Conservation (phyloP, 2,329 filamentous ascomycete genomes). For the Ceratocystis papillata region DNA sequence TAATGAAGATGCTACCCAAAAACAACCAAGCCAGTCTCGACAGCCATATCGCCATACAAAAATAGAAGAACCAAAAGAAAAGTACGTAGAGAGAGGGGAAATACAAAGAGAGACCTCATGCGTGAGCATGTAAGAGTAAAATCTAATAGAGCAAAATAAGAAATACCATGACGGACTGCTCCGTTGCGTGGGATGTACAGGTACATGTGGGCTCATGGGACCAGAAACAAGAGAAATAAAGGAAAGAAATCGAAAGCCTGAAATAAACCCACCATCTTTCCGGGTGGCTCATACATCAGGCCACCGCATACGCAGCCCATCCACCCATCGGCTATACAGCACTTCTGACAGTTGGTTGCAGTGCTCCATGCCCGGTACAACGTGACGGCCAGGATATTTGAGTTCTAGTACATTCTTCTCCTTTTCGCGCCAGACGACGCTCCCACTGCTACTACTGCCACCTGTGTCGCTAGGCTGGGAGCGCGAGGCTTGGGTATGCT, state of each 20-base stretch:
- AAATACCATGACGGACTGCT: not conserved
- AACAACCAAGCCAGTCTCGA: too few relatives aligned
- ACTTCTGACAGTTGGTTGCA: conserved; percentile 81
- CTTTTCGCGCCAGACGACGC: conserved; percentile 21
- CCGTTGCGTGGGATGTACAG: not conserved
- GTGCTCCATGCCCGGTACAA: conserved; percentile 74
- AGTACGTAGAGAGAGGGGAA: not conserved
- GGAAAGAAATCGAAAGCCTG: not conserved
- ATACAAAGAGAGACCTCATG: conserved; percentile 1
- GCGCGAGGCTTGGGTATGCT: conserved; percentile 47
- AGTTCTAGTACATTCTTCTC: conserved; percentile 37
- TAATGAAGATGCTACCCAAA: not conserved
- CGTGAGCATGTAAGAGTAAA: conserved; percentile 6
- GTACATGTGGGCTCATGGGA: not conserved
- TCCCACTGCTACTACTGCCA: not conserved
- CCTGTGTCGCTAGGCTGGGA: conserved; percentile 35
- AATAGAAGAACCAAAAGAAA: not conserved
- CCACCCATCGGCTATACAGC: conserved; percentile 80
- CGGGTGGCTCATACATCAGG: conserved; percentile 33
- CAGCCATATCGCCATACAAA: not conserved
- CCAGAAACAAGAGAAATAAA: not conserved
- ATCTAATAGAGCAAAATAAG: conserved; percentile 7
- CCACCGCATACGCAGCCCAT: conserved; percentile 67
- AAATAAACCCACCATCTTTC: not conserved
- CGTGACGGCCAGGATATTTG: conserved; percentile 45